Conservation (phyloP, 2,329 filamentous ascomycete genomes). For the Lanzia echinophila region DNA sequence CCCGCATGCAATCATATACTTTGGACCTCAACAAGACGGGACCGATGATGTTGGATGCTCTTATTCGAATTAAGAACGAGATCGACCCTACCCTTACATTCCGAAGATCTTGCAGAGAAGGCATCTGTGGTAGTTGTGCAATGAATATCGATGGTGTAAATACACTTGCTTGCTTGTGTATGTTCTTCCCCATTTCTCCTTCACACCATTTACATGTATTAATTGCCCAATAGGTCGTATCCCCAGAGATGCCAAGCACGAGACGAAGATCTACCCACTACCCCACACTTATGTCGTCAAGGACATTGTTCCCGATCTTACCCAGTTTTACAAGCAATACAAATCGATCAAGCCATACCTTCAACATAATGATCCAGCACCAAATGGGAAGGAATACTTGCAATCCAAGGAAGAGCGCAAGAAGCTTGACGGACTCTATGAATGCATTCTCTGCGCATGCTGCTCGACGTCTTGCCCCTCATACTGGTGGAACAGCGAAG, state of each 20-base stretch:
- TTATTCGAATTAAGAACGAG: constrained; percentile 99
- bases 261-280: constrained; percentile 93
- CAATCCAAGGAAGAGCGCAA: constrained; percentile 87
- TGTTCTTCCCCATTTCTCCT: constrained; percentile 34
- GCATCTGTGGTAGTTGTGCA: constrained; percentile 96
- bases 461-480: constrained; percentile 99
- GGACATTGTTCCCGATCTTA: constrained; percentile 95
- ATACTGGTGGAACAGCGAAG: constrained; percentile 99
- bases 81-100: constrained; percentile 94
- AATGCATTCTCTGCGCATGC: constrained; percentile 99
- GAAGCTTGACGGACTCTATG: constrained; percentile 94
- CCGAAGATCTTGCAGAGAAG: constrained; percentile 91
- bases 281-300: constrained; percentile 99
- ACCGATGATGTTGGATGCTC: constrained; percentile 94
- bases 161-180: constrained; percentile 96
- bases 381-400: constrained; percentile 84
- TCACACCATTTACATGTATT: constrained; percentile 17
- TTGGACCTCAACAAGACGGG: constrained; percentile 98
- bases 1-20: constrained; percentile 89
- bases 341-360: constrained; percentile 99
- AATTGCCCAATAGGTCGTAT: constrained; percentile 67
- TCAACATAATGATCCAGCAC: constrained; percentile 77
- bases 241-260: constrained; percentile 69
- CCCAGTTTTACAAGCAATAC: constrained; percentile 99
- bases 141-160: constrained; percentile 99